Base-by-base conservation (phyloP, 768 basidiomycete species). In the Rhodotorula sphaerocarpa region DNA sequence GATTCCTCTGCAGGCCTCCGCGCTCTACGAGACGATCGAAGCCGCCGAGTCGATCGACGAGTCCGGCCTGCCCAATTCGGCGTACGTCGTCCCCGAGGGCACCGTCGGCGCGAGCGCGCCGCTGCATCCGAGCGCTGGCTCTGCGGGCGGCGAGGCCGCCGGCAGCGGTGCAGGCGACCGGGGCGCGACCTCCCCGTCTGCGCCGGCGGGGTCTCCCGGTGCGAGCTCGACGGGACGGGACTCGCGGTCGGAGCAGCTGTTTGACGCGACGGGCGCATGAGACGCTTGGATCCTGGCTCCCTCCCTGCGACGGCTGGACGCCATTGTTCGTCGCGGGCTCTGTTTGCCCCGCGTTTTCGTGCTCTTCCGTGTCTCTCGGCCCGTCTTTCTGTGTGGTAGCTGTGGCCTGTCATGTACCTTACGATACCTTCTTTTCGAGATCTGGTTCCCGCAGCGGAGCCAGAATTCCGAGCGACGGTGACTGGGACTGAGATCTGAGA, bases 21-120 rank as follows among this genome's bases (percentile, higher is more conserved):
- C 81, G 67, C 75, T 96, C 67, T 97, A 97, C 76, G 93, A 97
- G 74, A 86, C 96, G 72, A 93, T 99, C 70, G 93, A 97, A 77
- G 73, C 74, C 59, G 73, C 75, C 33, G 74, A 74, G 63, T 67
- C 53, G 31, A 65, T 78, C 53, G 77, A 78, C 70, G 77, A 78
- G 63, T 64, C 73, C 2, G 67, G 65, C 31, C 63, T 78, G 2
- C 77, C 77, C 11, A 55, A 71, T 5, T 57, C 73, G 47, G 75
- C 74, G 0, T 77, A 74, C 64, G 72, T 74, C 31, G 75, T 75
- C 10, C 71, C 71, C 11, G 70, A 72, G 14, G 63, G 63, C 11
- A 46, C 52, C 2, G 27, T 61, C 20, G 66, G 66, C 7, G 50
- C 50, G 1, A 27, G 39, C 3, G 41, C 34, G 25, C 64, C 55